Evolutionary conservation across 2,329 filamentous ascomycete species (phyloP).

Genomic region (Esteya vermicola): DNA sequence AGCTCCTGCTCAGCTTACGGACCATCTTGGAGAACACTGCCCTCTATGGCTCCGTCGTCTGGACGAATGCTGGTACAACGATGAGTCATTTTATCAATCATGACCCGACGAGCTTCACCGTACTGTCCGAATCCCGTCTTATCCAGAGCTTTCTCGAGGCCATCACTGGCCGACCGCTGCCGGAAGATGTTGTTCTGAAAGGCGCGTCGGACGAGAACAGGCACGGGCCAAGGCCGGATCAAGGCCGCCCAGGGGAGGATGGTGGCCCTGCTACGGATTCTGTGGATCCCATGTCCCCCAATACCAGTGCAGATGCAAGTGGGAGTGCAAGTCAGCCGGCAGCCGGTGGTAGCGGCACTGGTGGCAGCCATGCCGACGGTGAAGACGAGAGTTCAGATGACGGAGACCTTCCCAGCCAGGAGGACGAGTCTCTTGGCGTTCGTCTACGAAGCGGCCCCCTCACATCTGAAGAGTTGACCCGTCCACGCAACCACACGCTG

Average conservation of each 20-base stretch:
- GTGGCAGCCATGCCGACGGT: slow-evolving; percentile 9
- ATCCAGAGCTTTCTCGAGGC: slow-evolving; percentile 76
- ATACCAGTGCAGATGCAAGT: slow-evolving; percentile 9
- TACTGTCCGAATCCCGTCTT: slow-evolving; percentile 86
- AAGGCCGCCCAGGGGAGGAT: neutral
- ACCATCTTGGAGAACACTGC: slow-evolving; percentile 67
- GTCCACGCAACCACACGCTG: slow-evolving; percentile 26
- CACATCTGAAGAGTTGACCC: slow-evolving; percentile 31
- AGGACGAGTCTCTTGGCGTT: slow-evolving; percentile 15
- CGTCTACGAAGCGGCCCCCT: slow-evolving; percentile 37
- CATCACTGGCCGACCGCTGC: slow-evolving; percentile 44
- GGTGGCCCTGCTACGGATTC: neutral
- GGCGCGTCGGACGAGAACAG: no score
- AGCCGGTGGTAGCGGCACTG: neutral
- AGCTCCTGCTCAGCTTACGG: slow-evolving; percentile 64
- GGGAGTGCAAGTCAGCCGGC: neutral
- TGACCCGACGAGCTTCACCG: slow-evolving; percentile 91
- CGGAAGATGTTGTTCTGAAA: no score
- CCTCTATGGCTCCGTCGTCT: slow-evolving; percentile 81
- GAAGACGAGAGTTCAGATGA: slow-evolving; percentile 23
- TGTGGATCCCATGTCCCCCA: slow-evolving; percentile 14
- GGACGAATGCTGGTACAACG: slow-evolving; percentile 87
- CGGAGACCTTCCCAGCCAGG: slow-evolving; percentile 12
- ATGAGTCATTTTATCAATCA: slow-evolving; percentile 97
- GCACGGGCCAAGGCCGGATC: neutral